Evolutionary conservation across 306 rosid genomes (phyloP), one percentile per base, ranked within the genome.

Genomic region (Rosa rugosa): DNA sequence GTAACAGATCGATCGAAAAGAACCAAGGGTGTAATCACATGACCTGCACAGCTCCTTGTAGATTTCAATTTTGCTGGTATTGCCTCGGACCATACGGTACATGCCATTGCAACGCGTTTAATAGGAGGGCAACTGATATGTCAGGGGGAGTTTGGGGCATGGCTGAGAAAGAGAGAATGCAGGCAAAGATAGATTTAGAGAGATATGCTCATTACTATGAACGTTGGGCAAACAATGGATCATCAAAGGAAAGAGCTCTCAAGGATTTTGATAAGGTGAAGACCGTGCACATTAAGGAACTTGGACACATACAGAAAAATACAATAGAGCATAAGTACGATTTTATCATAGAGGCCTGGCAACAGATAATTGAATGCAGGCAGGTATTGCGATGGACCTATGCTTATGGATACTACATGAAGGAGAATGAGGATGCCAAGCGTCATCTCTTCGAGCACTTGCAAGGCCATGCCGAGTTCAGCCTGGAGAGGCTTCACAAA

Each of bases 351-450:
- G 53, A 41, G 3, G 36, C 72, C 6, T 69, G 72, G 72, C 3
- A 69, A 69, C 51, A 41, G 72, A 69, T 42, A 9, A 42, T 69
- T n/a, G 53, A 44, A 22, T 42, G 54, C 12, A 44, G 73, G 73
- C 53, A 42, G 72, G 16, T 42, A 5, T 5, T 69, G 34, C 27
- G 18, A 8, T 69, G 72, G 72, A 69, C 34, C 34, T 42, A 69
- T 69, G 54, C 73, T 3, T 69, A 69, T 41, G 73, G 73, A 8
- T 69, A n/a, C 9, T 69, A 20, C 53, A 69, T 42, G 31, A 27
- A 11, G 4, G 51, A 68, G 51, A 8, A 40, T 3, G 50, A 68
- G 6, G 2, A 4, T 12, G 14, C 10, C 0, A 47, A 47, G 51
- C 4, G 51, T 3, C 14, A 11, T 11, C 51, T 47, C 4, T 9